These are phyloP conservation scores for Fusarium miscanthi DNA, from an alignment of 2,329 filamentous ascomycete genomes.

Conservation along the genomic window DNA sequence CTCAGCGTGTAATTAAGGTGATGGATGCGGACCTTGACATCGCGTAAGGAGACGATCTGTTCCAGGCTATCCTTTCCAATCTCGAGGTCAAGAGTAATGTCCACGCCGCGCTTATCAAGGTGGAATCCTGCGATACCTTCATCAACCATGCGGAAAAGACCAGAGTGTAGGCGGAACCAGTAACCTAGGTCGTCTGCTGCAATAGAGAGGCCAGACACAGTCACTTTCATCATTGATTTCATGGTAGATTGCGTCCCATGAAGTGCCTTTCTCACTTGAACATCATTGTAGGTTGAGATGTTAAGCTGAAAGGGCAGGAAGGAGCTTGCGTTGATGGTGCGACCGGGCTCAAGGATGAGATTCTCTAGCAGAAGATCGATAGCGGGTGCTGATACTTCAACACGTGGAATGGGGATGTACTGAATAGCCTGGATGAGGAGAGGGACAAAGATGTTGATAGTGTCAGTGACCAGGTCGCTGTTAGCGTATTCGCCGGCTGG, in stretches of 20 bases:
- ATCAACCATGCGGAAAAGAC: constrained; percentile 79
- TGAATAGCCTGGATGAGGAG: constrained; percentile 81
- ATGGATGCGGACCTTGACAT: constrained; percentile 84
- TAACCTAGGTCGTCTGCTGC: constrained; percentile 90
- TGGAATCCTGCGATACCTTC: constrained; percentile 87
- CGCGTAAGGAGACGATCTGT: constrained; percentile 80
- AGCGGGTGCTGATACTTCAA: constrained; percentile 87
- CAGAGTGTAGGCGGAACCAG: constrained; percentile 83
- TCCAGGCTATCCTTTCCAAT: constrained; percentile 82
- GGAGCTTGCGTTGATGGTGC: constrained; percentile 84
- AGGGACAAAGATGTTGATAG: constrained; percentile 83
- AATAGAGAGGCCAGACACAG: constrained; percentile 83
- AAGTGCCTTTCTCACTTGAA: constrained; percentile 84
- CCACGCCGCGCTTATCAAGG: constrained; percentile 87
- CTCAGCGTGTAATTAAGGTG: constrained; percentile 83
- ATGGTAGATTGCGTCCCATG: constrained; percentile 69
- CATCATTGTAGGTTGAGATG: constrained; percentile 84
- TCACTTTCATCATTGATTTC: constrained; percentile 79
- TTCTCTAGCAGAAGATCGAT: constrained; percentile 91
- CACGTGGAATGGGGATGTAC: constrained; percentile 86
- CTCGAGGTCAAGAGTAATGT: constrained; percentile 86
- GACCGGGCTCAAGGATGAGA: constrained; percentile 87
- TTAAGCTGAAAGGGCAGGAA: constrained; percentile 89
- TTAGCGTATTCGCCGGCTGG: constrained; percentile 73
- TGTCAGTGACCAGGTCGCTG: constrained; percentile 77